These are phyloP conservation scores for Phanerodontia chrysosporium DNA, from an alignment of 768 basidiomycete species.

Conservation along the genomic window DNA sequence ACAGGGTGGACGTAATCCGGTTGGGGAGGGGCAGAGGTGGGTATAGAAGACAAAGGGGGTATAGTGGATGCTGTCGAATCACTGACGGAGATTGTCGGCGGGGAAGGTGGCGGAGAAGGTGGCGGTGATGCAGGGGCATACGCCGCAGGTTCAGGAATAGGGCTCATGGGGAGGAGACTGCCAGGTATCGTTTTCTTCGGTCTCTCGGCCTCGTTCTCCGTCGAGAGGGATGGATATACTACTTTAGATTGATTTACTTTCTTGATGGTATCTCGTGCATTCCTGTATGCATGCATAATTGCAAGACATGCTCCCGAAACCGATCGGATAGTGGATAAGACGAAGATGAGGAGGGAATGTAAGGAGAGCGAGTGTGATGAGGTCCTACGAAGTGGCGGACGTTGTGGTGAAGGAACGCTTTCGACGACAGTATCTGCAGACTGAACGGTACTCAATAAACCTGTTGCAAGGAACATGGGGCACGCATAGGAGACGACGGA, in stretches of 20 bases:
- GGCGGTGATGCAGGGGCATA: background rate
- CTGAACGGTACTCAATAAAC: background rate
- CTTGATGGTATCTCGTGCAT: constrained; percentile 58
- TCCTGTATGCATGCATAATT: constrained; percentile 66
- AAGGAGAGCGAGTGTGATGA: constrained; percentile 28
- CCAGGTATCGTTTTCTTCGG: background rate
- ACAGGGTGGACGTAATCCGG: constrained; percentile 21
- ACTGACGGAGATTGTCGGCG: background rate
- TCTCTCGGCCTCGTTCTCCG: background rate
- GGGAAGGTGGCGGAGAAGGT: background rate
- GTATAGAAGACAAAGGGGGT: background rate
- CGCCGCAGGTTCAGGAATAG: background rate
- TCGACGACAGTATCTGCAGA: background rate
- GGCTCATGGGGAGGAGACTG: background rate
- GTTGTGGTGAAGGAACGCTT: background rate
- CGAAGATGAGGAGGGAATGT: constrained; percentile 56
- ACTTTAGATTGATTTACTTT: constrained; percentile 45
- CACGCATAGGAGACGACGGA: background rate
- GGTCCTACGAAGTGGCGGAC: constrained; percentile 12
- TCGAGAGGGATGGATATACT: background rate
- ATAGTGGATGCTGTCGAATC: background rate
- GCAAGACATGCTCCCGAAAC: constrained; percentile 67
- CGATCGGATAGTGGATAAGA: constrained; percentile 71
- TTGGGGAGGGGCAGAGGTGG: background rate
- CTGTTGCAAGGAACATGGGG: background rate